phyloP scores from a whole-genome alignment of 2,329 filamentous ascomycete genomes.

The Colletotrichum paranaense region DNA sequence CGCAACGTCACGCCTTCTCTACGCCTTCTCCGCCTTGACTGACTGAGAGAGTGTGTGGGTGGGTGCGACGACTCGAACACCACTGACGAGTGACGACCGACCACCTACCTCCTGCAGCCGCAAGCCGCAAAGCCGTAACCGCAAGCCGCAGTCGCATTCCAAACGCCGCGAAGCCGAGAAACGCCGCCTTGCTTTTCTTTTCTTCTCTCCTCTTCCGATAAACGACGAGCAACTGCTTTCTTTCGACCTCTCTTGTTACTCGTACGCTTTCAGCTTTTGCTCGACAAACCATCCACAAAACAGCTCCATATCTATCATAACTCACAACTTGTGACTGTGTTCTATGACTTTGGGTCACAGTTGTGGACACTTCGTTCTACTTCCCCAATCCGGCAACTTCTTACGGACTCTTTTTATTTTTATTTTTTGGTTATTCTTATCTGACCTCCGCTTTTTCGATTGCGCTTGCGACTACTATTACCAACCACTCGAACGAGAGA shows the following conservation, averaged over 20 bases:
- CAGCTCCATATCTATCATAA: neutral
- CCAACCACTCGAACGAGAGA: conserved; percentile 1
- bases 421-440: conserved; percentile 2
- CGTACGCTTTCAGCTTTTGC: neutral
- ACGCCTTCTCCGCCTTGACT: conserved; percentile 3
- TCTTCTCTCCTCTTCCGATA: neutral
- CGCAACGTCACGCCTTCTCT: neutral
- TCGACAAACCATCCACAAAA: neutral
- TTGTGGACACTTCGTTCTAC: conserved; percentile 20
- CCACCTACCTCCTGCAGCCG: neutral
- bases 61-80: conserved; percentile 14
- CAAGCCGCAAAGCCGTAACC: neutral
- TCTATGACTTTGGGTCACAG: neutral
- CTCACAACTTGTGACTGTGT: neutral
- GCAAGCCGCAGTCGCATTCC: neutral
- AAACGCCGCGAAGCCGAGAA: conserved; percentile 10
- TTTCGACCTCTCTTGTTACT: neutral
- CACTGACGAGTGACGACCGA: neutral
- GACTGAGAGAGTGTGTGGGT: neutral
- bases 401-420: neutral
- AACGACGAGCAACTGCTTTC: neutral
- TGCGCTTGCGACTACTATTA: conserved; percentile 3
- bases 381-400: conserved; percentile 21
- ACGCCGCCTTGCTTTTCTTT: neutral
- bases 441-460: conserved; percentile 21